Conservation (phyloP, 345 rosid species). For the Gossypium thurberi region DNA sequence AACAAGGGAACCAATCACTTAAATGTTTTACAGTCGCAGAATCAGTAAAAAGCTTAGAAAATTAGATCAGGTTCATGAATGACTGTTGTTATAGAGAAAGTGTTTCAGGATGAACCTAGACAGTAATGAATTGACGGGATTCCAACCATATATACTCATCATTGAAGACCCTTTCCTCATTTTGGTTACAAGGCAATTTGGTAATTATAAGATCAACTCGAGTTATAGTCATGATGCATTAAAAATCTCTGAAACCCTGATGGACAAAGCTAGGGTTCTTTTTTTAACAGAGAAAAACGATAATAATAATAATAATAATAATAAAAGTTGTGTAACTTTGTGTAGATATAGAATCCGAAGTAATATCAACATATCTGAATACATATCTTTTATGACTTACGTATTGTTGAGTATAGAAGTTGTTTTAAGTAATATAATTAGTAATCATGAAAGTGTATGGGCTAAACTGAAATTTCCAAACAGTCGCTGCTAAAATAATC, state of each 20-base stretch:
- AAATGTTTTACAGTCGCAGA: not conserved
- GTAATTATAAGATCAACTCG: not conserved
- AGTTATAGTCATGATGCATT: not conserved
- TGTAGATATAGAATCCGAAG: no score
- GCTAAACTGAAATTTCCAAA: not conserved
- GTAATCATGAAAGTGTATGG: not conserved
- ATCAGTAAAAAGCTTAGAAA: not conserved
- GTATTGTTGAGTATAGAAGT: not conserved
- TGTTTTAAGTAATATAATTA: no score
- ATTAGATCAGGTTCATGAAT: not conserved
- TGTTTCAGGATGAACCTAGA: slow-evolving; percentile 1
- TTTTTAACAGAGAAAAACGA: no score
- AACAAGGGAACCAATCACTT: not conserved
- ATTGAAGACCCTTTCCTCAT: not conserved
- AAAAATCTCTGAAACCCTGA: not conserved
- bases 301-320: no score
- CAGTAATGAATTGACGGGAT: not conserved
- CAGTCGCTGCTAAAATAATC: not conserved
- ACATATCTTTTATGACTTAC: not conserved
- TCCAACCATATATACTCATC: not conserved
- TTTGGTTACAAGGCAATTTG: not conserved
- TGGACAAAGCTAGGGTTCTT: not conserved
- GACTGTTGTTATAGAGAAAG: not conserved
- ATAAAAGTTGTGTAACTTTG: no score
- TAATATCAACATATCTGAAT: no score